Evolutionary conservation across 371 early-diverging fungal species (phyloP).

Genomic region (Apophysomyces variabilis): DNA sequence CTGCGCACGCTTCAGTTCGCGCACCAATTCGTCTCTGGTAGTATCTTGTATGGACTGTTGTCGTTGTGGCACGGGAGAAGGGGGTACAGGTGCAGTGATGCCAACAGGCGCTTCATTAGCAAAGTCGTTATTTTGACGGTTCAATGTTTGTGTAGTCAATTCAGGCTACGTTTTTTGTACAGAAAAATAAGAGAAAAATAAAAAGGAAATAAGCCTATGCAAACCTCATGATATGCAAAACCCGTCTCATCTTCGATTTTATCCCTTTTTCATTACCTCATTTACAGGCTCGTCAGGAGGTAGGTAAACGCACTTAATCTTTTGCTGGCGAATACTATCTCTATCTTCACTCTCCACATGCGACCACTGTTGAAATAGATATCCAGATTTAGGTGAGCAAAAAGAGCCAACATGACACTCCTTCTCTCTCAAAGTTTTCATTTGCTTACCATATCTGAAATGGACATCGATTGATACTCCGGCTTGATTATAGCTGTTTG

Average conservation of each 20-base stretch:
- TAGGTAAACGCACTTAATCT: conserved; percentile 13
- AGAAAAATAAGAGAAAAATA: no score
- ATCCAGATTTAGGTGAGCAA: background rate
- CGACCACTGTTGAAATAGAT: conserved; percentile 8
- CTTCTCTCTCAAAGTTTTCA: background rate
- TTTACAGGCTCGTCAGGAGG: background rate
- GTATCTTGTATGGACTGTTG: background rate
- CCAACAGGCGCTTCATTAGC: background rate
- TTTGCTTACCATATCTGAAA: conserved; percentile 1
- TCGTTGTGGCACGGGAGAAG: background rate
- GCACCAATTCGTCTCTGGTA: background rate
- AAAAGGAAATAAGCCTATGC: no score
- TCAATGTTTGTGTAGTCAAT: no score
- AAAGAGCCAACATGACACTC: background rate
- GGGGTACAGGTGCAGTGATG: background rate
- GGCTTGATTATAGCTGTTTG: conserved; percentile 77
- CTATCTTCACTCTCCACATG: conserved; percentile 9
- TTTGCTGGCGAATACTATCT: conserved; percentile 1
- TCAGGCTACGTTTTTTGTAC: no score
- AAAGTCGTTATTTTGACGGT: background rate
- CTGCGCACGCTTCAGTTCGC: background rate
- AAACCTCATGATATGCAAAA: background rate
- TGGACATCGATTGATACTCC: conserved; percentile 30
- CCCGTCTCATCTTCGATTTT: background rate
- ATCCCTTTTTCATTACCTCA: background rate